Base-by-base conservation (phyloP, 1,139 yeast species). In the Debaryomyces coudertii region DNA sequence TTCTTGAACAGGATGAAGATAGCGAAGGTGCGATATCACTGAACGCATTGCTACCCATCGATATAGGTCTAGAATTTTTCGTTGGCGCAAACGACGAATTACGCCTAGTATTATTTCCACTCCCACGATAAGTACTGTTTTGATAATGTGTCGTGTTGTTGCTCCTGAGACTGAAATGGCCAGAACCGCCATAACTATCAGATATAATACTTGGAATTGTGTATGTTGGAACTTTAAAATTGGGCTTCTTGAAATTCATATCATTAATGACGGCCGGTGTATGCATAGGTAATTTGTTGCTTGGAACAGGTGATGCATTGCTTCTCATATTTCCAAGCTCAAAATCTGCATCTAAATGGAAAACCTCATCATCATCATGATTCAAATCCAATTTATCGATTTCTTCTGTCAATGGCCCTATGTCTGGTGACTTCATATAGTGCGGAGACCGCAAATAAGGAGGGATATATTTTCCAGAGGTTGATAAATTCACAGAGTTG, bases 281-380 rank as follows among this genome's bases (percentile, higher is more conserved):
- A 14, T 44, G 39, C 20, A 25, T 35, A 11, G 38, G 45, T 11
- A 45, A 37, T 27, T 45, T 47, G 27, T 31, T 46, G 29, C 28
- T 18, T 7, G 30, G 12, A 14, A 28, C 36, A 11, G 36, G 40
- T 12, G 51, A 43, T 6, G 24, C 42, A 12, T 27, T 37, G 20
- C 39, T 29, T 11, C 43, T 35, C 22, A 47, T 7, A 35, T 37
- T 40, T 9, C 49, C 53, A 46, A 55, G 44, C 4, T 67, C 73
- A 49, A 68, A 69, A 54, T 74, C 79, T 44, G 68, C 78, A 53
- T 75, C 80, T 49, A 75, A 65, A 42, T 73, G 76, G 53, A 75
- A 75, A 6, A 75, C 78, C 47, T 70, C 79, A 45, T 71, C 77
- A 46, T 64, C 69, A 37, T 57, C 56, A 38, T 53, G 53, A 40